Evolutionary conservation across 352 stramenopile genomes (phyloP), one percentile per base, ranked within the genome.

Genomic region (Plasmopara muralis): DNA sequence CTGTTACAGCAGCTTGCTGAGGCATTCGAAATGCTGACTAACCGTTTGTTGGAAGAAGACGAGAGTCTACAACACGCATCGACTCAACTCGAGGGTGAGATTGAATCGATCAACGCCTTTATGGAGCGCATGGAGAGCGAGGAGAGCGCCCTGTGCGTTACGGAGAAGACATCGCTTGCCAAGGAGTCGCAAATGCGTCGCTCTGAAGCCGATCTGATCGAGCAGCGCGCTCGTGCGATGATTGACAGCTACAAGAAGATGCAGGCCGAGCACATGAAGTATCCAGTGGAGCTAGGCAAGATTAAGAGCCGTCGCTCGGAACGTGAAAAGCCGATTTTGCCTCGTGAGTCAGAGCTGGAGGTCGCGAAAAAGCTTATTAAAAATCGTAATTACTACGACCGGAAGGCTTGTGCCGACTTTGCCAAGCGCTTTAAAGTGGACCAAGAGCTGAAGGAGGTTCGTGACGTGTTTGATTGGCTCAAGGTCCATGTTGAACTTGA

Each of bases 111-210:
- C 63, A 87, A 89, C 51, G 71, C 74, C 29, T 93, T 93, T 56
- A 93, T 93, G 83, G 76, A 91, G 66, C 83, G 83, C 50, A 93
- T 93, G 77, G 83, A 93, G 66, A 89, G 75, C 66, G 83, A 91
- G 60, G 83, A 93, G 55, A 89, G 74, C 47, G 81, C 83, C 5
- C 43, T 93, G 48, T 85, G 74, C 49, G 66, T 77, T n/a, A 89
- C 81, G 0, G 83, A 91, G 59, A 93, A 93, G 77, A 83, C 75
- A 2, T 91, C 78, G 51, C 77, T 93, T 13, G 66, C 77, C 9
- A 93, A 91, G 72, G 83, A 93, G 62, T 77, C 55, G 47, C 82
- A 93, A 47, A 78, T 93, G 37, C 81, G 81, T 47, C 82, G 80
- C 34, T 82, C 80, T 6, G 83, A 93, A 56, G 64, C 60, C 18